Evolutionary conservation across 108 stramenopile genomes (phyloP), one percentile per base, ranked within the genome.

Genomic region (Nannochloropsis granulata): DNA sequence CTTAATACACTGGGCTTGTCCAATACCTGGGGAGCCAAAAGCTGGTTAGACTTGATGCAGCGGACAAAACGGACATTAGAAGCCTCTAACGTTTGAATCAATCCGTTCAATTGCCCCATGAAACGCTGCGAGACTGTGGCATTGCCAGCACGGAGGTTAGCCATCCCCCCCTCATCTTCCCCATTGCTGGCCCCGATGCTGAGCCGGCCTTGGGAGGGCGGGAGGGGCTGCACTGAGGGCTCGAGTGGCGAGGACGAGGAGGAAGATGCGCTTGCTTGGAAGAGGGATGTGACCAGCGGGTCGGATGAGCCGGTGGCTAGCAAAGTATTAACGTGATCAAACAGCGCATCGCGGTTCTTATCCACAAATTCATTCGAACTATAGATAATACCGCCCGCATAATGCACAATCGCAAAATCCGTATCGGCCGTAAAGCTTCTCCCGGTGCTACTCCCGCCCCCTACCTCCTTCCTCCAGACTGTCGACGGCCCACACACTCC

Each of bases 31-130:
- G 92, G 92, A 2, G 85, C 81, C 13, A 92, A 85, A 26, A 79
- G 19, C 24, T 86, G 86, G 82, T 95, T 95, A 83, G 94, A 93
- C 83, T 95, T 95, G 9, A 95, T 88, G 85, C 94, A 95, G 44
- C 94, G 93, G 19, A 95, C 91, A 80, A 93, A 95, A 83, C 93
- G 93, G 12, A 92, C 88, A 25, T 90, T 84, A n/a, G 93, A 93
- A 5, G 83, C 78, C 43, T 91, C 91, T 25, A 94, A 91, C 25
- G 89, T 89, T 3, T 83, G 81, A 34, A 92, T 84, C 24, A 95
- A 92, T 19, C 91, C 92, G n/a, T 83, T 81, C 2, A 95, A 89
- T 82, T 93, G 92, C 44, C 45, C 81, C 23, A 82, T 84, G 83
- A 93, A 95, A 46, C 92, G 91, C 19, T 83, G 85, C 8, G 92